Evolutionary conservation across 2,329 filamentous ascomycete genomes (phyloP), one percentile per base, ranked within the genome.

Genomic region (Sporothrix pallida): DNA sequence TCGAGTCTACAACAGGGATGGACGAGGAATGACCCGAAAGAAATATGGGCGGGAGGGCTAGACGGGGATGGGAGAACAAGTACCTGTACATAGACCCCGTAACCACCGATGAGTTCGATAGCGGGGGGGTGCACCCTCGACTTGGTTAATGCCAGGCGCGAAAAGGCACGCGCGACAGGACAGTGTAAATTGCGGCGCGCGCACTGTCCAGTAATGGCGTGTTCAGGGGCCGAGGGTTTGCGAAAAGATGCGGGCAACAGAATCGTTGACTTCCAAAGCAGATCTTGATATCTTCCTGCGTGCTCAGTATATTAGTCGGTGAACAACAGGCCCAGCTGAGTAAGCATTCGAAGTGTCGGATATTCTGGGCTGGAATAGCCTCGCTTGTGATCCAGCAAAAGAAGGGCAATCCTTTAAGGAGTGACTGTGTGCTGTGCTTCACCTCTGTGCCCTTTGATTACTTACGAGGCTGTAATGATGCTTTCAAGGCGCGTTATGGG

Each of bases 201-300:
- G 42, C 62, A 67, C 62, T 67, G 62, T 67, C 6, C 3, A 2
- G 4, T 3, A 65, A 67, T 67, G 62, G 62, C 62, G 42, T 48
- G 62, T 67, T 67, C 62, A 67, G 62, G 62, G 62, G 42, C 20
- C 13, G 42, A 44, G 17, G 60, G 62, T 48, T 67, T 65, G 62
- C 62, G 62, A 26, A 42, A 44, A 48, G 20, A 6, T 13, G 26
- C 23, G 20, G 8, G 26, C 26, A 17, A 13, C 10, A 26, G 23
- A 31, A 12, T 46, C 9, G 9, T 20, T 1, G 52, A 15, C 50
- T 54, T 9, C 52, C 6, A 20, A 20, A 37, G 31, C 31, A 37
- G 31, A 37, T 37, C 12, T 7, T 31, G 12, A 15, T 58, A 26
- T 48, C 20, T 48, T 9, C 23, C 20, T 20, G 20, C 20, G 37